Evolutionary conservation across 2,329 filamentous ascomycete species (phyloP).

Genomic region (Hirsutella thompsonii): DNA sequence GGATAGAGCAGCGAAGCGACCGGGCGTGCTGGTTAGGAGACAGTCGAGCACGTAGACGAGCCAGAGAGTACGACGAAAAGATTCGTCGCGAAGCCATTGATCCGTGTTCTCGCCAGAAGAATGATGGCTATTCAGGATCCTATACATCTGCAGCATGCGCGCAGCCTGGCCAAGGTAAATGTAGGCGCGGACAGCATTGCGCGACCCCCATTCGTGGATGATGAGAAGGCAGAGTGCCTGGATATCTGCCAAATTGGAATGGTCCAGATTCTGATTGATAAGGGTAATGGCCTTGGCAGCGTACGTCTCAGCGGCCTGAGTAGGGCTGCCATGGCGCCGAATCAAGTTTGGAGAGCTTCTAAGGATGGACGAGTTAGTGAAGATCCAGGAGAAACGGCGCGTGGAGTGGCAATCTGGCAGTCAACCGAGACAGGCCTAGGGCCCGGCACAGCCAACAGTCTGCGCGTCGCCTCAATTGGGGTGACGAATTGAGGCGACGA

Average conservation of each 20-base stretch:
- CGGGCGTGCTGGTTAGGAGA: constrained; percentile 47
- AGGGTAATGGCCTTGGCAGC: constrained; percentile 42
- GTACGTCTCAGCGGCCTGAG: constrained; percentile 44
- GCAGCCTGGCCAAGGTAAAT: constrained; percentile 49
- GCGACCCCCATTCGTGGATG: constrained; percentile 49
- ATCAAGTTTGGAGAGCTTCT: constrained; percentile 44
- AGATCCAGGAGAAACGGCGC: background rate
- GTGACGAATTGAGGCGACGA: too few species aligned
- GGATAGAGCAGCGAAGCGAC: constrained; percentile 43
- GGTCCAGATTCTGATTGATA: constrained; percentile 45
- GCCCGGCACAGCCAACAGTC: background rate
- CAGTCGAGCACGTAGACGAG: constrained; percentile 51
- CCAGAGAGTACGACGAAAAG: constrained; percentile 48
- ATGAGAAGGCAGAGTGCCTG: constrained; percentile 48
- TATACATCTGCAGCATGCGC: constrained; percentile 53
- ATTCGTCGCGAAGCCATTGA: constrained; percentile 48
- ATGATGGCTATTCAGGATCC: constrained; percentile 43
- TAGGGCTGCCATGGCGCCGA: constrained; percentile 44
- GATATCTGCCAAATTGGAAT: constrained; percentile 46
- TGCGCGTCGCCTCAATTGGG: too few species aligned
- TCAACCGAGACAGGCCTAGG: background rate
- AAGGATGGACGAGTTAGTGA: background rate
- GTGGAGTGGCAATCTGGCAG: background rate
- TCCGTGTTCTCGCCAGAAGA: constrained; percentile 37
- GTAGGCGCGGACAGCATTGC: constrained; percentile 50